A percentile compares a stretch with the other conserved stretches of the same genome.
Evolutionary conservation across 805 yeast genomes (phyloP).

Genomic region (Schwanniomyces polymorphus): DNA sequence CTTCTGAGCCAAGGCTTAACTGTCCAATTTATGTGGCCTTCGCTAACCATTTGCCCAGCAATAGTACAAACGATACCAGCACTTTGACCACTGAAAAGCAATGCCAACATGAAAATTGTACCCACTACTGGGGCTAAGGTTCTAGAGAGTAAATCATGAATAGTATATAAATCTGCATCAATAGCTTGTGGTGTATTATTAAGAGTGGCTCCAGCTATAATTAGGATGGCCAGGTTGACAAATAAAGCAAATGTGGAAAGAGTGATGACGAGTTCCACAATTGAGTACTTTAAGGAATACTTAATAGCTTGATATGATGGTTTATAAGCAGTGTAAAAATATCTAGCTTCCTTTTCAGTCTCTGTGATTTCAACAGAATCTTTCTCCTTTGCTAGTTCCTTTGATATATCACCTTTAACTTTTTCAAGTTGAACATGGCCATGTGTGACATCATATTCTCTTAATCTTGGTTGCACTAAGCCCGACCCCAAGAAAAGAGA

Average conservation of each 20-base stretch:
- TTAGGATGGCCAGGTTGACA: constrained; percentile 79
- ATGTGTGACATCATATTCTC: constrained; percentile 43
- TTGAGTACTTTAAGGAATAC: constrained; percentile 70
- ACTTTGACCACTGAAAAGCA: constrained; percentile 81
- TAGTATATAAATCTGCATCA: constrained; percentile 80
- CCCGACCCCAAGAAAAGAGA: constrained; percentile 50
- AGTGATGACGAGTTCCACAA: constrained; percentile 68
- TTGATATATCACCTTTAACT: constrained; percentile 4
- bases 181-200: constrained; percentile 67
- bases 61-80: constrained; percentile 94
- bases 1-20: constrained; percentile 80
- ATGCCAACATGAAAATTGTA: constrained; percentile 78
- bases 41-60: constrained; percentile 90
- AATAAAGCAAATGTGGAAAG: constrained; percentile 80
- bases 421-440: constrained; percentile 29
- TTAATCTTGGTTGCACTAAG: constrained; percentile 47
- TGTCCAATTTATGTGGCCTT: constrained; percentile 85
- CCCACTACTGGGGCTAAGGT: constrained; percentile 78
- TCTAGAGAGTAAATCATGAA: constrained; percentile 60
- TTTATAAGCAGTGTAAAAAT: constrained; percentile 46
- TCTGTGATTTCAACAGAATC: constrained; percentile 9
- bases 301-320: constrained; percentile 73
- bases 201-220: constrained; percentile 79
- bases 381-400: constrained; percentile 3
- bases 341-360: constrained; percentile 22